Conservation (phyloP, 2,329 filamentous ascomycete genomes). For the Neocucurbitaria cava region DNA sequence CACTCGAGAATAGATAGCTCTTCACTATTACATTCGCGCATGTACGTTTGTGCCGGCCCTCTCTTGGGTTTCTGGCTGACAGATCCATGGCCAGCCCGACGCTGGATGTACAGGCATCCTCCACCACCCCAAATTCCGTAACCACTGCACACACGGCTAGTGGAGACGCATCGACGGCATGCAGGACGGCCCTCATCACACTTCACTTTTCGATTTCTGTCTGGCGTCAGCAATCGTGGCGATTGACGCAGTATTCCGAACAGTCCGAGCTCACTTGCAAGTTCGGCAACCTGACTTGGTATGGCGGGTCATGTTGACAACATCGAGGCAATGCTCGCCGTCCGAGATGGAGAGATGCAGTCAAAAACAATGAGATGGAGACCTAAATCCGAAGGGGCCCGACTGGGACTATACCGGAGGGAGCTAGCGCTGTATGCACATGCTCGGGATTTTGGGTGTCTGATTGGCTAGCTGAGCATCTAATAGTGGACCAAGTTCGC, state of each 20-base stretch:
- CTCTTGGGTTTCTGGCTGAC: background rate
- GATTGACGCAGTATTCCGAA: background rate
- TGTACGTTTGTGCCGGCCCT: background rate
- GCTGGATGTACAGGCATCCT: conserved; percentile 19
- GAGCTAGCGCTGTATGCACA: background rate
- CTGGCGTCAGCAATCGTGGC: background rate
- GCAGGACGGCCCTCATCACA: conserved; percentile 49
- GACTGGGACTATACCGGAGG: background rate
- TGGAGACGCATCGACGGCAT: conserved; percentile 46
- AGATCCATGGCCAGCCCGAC: background rate
- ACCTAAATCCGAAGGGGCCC: background rate
- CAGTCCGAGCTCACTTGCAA: conserved; percentile 5
- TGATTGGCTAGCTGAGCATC: background rate
- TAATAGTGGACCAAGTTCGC: background rate
- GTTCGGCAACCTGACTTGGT: conserved; percentile 5
- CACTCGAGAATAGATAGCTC: background rate
- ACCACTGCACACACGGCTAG: conserved; percentile 51
- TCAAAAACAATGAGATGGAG: background rate
- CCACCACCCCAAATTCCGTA: conserved; percentile 54
- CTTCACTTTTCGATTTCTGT: conserved; percentile 37
- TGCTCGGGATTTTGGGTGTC: background rate
- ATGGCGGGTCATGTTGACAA: background rate
- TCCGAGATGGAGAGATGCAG: background rate
- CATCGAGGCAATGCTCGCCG: background rate
- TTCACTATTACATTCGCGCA: background rate